phyloP scores from a whole-genome alignment of 768 basidiomycete genomes.

The Dacryopinax primogenitus region DNA sequence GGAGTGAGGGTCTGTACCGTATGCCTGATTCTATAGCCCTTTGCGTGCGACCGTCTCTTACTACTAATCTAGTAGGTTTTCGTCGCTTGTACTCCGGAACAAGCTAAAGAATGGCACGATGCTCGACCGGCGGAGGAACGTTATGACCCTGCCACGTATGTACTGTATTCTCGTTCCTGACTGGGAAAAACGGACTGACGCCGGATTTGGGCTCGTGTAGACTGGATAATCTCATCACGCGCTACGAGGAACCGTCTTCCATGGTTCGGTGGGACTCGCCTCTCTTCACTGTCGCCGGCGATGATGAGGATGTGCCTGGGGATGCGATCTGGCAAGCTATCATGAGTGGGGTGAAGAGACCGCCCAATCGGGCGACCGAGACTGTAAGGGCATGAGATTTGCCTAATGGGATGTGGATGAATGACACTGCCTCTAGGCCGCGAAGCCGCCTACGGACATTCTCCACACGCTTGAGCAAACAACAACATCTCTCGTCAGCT shows the following conservation, averaged over 20 bases:
- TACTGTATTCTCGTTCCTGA: slow-evolving; percentile 16
- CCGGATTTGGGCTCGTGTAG: slow-evolving; percentile 28
- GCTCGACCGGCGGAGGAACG: slow-evolving; percentile 34
- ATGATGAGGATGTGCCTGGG: slow-evolving; percentile 50
- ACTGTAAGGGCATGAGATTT: slow-evolving; percentile 37
- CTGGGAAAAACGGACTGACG: neutral
- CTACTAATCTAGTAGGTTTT: slow-evolving; percentile 42
- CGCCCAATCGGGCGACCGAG: slow-evolving; percentile 74
- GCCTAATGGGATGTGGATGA: neutral
- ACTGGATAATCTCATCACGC: slow-evolving; percentile 70
- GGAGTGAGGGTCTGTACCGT: slow-evolving; percentile 81
- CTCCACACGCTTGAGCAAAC: slow-evolving; percentile 74
- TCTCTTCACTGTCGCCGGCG: slow-evolving; percentile 70
- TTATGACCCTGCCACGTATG: slow-evolving; percentile 67
- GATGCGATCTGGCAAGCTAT: slow-evolving; percentile 70
- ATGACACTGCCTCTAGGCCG: slow-evolving; percentile 35
- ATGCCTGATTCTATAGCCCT: slow-evolving; percentile 23
- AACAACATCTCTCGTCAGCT: slow-evolving; percentile 53
- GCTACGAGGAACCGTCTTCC: slow-evolving; percentile 93
- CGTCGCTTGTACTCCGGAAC: slow-evolving; percentile 59
- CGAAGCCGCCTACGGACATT: slow-evolving; percentile 77
- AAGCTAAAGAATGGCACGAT: slow-evolving; percentile 66
- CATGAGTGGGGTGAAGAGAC: slow-evolving; percentile 66
- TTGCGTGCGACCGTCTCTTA: neutral
- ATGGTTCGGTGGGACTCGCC: slow-evolving; percentile 99